Conservation (phyloP, 2,329 filamentous ascomycete species). For the Pseudopyricularia javanii region DNA sequence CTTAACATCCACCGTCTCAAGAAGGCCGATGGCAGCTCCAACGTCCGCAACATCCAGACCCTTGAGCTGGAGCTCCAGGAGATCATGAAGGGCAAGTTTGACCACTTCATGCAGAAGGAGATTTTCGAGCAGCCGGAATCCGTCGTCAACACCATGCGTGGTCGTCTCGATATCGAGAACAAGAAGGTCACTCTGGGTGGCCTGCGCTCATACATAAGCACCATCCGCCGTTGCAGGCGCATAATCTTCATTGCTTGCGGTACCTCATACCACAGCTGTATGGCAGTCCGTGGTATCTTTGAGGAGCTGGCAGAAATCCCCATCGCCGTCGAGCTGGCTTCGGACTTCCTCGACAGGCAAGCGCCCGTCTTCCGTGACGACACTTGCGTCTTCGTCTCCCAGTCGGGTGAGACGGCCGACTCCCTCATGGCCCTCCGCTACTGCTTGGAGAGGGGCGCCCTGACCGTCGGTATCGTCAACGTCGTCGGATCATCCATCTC, state of each 20-base stretch:
- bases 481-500: slow-evolving; percentile 98
- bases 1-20: slow-evolving; percentile 97
- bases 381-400: slow-evolving; percentile 96
- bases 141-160: slow-evolving; percentile 99
- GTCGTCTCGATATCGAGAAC: slow-evolving; percentile 85
- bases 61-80: slow-evolving; percentile 98
- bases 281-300: slow-evolving; percentile 96
- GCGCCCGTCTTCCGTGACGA: slow-evolving; percentile 98
- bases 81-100: slow-evolving; percentile 99
- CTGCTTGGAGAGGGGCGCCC: slow-evolving; percentile 91
- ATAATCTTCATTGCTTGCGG: slow-evolving; percentile 99
- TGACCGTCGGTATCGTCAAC: slow-evolving; percentile 98
- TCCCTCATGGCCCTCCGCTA: slow-evolving; percentile 94
- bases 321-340: slow-evolving; percentile 91
- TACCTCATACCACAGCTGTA: slow-evolving; percentile 97
- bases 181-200: slow-evolving; percentile 94
- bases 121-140: slow-evolving; percentile 99
- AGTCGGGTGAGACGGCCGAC: slow-evolving; percentile 97
- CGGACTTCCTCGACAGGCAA: slow-evolving; percentile 93
- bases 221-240: slow-evolving; percentile 89
- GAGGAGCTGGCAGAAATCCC: slow-evolving; percentile 98
- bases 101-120: slow-evolving; percentile 99
- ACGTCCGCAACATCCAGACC: slow-evolving; percentile 96
- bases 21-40: slow-evolving; percentile 93
- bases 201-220: slow-evolving; percentile 88